Conservation (phyloP, 1,284 basidiomycete genomes). For the Sporisorium scitamineum region DNA sequence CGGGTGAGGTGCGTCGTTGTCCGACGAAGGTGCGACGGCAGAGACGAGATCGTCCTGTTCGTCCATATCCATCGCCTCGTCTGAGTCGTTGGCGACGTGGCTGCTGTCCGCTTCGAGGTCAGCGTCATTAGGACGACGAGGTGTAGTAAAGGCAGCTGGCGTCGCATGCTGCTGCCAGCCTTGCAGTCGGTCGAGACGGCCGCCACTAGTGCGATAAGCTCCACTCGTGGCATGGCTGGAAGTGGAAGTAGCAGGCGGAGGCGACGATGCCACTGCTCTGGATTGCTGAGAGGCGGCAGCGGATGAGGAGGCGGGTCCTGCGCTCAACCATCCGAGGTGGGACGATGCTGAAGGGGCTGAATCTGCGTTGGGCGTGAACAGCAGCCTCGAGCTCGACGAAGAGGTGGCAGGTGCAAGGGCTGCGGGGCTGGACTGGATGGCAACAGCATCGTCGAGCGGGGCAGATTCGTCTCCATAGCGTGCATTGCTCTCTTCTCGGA, state of each 20-base stretch:
- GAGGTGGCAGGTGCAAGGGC: slow-evolving; percentile 2
- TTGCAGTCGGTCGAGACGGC: slow-evolving; percentile 42
- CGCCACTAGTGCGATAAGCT: slow-evolving; percentile 23
- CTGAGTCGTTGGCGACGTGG: slow-evolving; percentile 9
- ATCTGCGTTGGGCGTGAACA: slow-evolving; percentile 9
- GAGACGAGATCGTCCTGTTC: slow-evolving; percentile 21
- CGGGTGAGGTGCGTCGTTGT: neutral
- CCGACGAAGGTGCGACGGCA: slow-evolving; percentile 10
- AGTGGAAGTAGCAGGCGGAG: slow-evolving; percentile 8
- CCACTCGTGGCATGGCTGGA: slow-evolving; percentile 28
- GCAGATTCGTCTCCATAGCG: slow-evolving; percentile 45
- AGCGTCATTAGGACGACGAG: slow-evolving; percentile 9
- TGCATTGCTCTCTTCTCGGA: slow-evolving; percentile 49
- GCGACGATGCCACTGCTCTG: slow-evolving; percentile 1
- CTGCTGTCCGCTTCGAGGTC: neutral
- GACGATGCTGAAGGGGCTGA: slow-evolving; percentile 13
- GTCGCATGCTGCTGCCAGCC: slow-evolving; percentile 39
- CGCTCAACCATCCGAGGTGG: slow-evolving; percentile 49
- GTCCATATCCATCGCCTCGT: slow-evolving; percentile 52
- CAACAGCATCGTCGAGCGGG: slow-evolving; percentile 6
- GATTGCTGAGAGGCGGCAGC: slow-evolving; percentile 7
- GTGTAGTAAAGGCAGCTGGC: slow-evolving; percentile 15
- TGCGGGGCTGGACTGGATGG: neutral
- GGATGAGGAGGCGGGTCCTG: slow-evolving; percentile 17
- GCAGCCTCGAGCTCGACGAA: slow-evolving; percentile 5